phyloP scores from a whole-genome alignment of 1,284 basidiomycete genomes.

The Pterulicium gracile region DNA sequence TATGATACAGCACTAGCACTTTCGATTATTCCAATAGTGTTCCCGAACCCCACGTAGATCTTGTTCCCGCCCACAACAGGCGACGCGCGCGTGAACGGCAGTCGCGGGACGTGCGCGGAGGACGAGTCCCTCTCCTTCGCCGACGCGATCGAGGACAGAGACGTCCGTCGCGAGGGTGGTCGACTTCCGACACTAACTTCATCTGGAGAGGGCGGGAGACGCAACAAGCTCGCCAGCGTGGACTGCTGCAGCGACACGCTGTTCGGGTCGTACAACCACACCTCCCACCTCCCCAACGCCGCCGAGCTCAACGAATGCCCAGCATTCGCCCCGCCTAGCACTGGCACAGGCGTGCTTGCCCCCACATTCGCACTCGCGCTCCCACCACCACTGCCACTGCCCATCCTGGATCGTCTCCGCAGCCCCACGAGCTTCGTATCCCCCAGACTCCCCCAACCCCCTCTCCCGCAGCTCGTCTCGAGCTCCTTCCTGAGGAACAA shows the following conservation, averaged over 20 bases:
- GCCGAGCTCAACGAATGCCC: slow-evolving; percentile 41
- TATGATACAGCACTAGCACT: neutral
- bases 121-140: slow-evolving; percentile 11
- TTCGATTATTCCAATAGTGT: slow-evolving; percentile 58
- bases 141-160: slow-evolving; percentile 11
- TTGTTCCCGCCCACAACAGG: slow-evolving; percentile 36
- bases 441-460: slow-evolving; percentile 56
- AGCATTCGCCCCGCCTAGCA: slow-evolving; percentile 9
- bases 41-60: slow-evolving; percentile 61
- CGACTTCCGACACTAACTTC: slow-evolving; percentile 3
- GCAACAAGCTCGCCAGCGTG: slow-evolving; percentile 33
- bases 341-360: slow-evolving; percentile 17
- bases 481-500: slow-evolving; percentile 41
- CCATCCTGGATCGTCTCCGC: slow-evolving; percentile 34
- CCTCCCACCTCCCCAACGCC: slow-evolving; percentile 68
- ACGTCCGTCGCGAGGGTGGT: slow-evolving; percentile 11
- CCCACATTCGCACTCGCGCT: slow-evolving; percentile 28
- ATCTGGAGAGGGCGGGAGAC: slow-evolving; percentile 17
- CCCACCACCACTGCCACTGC: slow-evolving; percentile 27
- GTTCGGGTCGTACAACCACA: slow-evolving; percentile 63
- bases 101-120: slow-evolving; percentile 31
- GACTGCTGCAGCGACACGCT: slow-evolving; percentile 36
- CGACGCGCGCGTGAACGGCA: slow-evolving; percentile 70
- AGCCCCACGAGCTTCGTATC: slow-evolving; percentile 50
- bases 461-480: slow-evolving; percentile 56